Conservation (phyloP, 257 asterid species). For the Fraxinus pennsylvanica region DNA sequence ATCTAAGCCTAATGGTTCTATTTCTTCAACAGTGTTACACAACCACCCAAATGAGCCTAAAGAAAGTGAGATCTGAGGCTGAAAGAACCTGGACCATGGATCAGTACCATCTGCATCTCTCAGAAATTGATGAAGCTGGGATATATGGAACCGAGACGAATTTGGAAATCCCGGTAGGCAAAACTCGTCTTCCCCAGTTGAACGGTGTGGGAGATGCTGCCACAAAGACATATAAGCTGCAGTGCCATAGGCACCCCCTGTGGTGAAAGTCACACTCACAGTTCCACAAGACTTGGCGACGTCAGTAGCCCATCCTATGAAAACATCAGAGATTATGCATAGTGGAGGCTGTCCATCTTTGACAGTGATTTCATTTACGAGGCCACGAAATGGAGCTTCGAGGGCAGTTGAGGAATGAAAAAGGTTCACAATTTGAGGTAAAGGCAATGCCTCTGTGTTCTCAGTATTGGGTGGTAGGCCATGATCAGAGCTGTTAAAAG, state of each 20-base stretch:
- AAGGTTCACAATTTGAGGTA: conserved; percentile 41
- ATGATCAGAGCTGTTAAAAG: conserved; percentile 50
- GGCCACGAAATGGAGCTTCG: conserved; percentile 33
- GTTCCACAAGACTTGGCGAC: conserved; percentile 61
- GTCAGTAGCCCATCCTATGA: conserved; percentile 68
- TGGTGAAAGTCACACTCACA: conserved; percentile 55
- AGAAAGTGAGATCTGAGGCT: conserved; percentile 41
- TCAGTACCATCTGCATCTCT: conserved; percentile 74
- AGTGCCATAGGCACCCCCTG: conserved; percentile 87
- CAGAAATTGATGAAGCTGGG: conserved; percentile 60
- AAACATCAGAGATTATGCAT: conserved; percentile 79
- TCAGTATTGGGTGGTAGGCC: conserved; percentile 75
- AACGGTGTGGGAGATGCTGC: conserved; percentile 77
- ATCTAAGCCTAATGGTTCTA: conserved; percentile 63
- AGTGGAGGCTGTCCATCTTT: conserved; percentile 59
- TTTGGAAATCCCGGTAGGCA: conserved; percentile 61
- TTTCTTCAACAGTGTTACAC: conserved; percentile 68
- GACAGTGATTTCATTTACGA: conserved; percentile 35
- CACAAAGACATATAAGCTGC: conserved; percentile 71
- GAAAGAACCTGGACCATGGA: conserved; percentile 75
- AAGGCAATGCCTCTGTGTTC: conserved; percentile 69
- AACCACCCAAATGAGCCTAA: conserved; percentile 57
- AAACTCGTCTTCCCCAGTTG: conserved; percentile 37
- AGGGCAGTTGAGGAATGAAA: conserved; percentile 53
- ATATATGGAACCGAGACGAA: conserved; percentile 43